Conservation (phyloP, 805 yeast genomes). For the Sporopachydermia lactativora region DNA sequence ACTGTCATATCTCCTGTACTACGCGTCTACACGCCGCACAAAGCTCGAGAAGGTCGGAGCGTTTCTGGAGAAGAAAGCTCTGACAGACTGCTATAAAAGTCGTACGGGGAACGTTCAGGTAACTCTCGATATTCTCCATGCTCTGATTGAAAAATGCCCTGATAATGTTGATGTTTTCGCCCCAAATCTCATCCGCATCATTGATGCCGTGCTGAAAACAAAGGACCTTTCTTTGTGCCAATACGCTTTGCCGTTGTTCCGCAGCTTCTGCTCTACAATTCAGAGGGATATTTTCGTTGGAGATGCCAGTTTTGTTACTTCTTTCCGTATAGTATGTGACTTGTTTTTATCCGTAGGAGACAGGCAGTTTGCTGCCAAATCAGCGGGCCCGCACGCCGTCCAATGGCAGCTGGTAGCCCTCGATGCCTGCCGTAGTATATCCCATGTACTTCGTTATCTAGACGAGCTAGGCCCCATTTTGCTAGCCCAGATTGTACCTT, state of each 20-base stretch:
- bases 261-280: conserved; percentile 33
- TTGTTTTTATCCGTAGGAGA: conserved; percentile 16
- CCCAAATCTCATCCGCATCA: conserved; percentile 44
- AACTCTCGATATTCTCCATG: conserved; percentile 54
- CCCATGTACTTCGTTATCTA: not conserved
- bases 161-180: conserved; percentile 82
- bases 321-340: conserved; percentile 26
- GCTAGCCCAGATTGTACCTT: not conserved
- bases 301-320: conserved; percentile 39
- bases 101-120: conserved; percentile 75
- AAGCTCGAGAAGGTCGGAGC: conserved; percentile 78
- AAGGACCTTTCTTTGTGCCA: conserved; percentile 52
- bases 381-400: not conserved
- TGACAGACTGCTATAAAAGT: conserved; percentile 42
- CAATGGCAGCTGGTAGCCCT: not conserved
- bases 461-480: not conserved
- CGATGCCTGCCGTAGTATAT: not conserved
- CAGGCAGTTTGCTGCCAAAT: conserved; percentile 8
- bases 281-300: conserved; percentile 54
- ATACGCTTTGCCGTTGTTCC: conserved; percentile 32
- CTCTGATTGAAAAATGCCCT: conserved; percentile 59
- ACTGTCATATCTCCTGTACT: conserved; percentile 72
- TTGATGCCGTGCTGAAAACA: conserved; percentile 34
- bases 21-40: conserved; percentile 79
- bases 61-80: conserved; percentile 49